Percentiles rank a stretch among this genome's conserved stretches.
These are phyloP conservation scores for Fonsecaea pedrosoi DNA, from an alignment of 2,329 filamentous ascomycete species.

Conservation along the genomic window DNA sequence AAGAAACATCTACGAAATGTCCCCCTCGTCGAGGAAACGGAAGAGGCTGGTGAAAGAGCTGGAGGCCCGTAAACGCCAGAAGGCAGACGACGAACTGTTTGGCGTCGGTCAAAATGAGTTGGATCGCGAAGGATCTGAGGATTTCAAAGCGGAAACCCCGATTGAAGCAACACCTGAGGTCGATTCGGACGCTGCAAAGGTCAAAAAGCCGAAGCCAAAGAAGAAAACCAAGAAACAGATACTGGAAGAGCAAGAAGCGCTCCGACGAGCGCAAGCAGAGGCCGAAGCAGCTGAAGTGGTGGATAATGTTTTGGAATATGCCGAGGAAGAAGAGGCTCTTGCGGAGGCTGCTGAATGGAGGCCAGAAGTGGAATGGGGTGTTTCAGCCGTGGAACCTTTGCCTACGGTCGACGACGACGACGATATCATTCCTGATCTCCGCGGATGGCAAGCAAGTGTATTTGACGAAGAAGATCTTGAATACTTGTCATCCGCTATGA, in stretches of 20 bases:
- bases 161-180: slow-evolving; percentile 44
- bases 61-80: slow-evolving; percentile 76
- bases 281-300: slow-evolving; percentile 53
- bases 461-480: slow-evolving; percentile 72
- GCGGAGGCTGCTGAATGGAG: slow-evolving; percentile 44
- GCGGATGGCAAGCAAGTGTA: slow-evolving; percentile 72
- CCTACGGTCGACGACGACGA: slow-evolving; percentile 72
- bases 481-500: slow-evolving; percentile 60
- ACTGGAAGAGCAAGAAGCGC: slow-evolving; percentile 69
- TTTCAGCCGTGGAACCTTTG: slow-evolving; percentile 65
- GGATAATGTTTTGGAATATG: slow-evolving; percentile 44
- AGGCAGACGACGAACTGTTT: slow-evolving; percentile 83
- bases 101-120: slow-evolving; percentile 64
- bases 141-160: slow-evolving; percentile 47
- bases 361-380: slow-evolving; percentile 64
- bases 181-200: slow-evolving; percentile 43
- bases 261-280: slow-evolving; percentile 60
- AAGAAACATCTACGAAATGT: slow-evolving; percentile 55
- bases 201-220: slow-evolving; percentile 64
- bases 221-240: slow-evolving; percentile 77
- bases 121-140: slow-evolving; percentile 59
- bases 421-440: slow-evolving; percentile 69
- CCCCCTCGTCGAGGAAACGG: slow-evolving; percentile 69
- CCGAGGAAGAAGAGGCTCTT: slow-evolving; percentile 43
- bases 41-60: slow-evolving; percentile 75